These are phyloP conservation scores for Tubosaeta sp. DNA, from an alignment of 768 basidiomycete genomes.

Conservation along the genomic window DNA sequence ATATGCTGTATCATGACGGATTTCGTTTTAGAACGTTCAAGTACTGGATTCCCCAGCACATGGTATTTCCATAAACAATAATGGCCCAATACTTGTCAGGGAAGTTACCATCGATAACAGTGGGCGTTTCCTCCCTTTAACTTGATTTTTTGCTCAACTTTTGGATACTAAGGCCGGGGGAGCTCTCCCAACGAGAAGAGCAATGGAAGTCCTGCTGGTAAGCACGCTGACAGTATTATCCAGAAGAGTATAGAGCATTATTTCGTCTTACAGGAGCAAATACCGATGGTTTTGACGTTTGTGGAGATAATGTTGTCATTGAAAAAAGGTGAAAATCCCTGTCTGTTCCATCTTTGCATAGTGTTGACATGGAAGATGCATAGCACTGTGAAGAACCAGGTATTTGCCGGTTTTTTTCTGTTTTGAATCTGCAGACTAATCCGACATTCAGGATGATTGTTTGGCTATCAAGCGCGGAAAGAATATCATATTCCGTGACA, in stretches of 20 bases:
- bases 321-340: slow-evolving; percentile 11
- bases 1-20: background rate
- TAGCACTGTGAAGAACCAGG: slow-evolving; percentile 27
- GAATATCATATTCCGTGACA: slow-evolving; percentile 46
- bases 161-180: slow-evolving; percentile 42
- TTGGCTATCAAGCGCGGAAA: slow-evolving; percentile 46
- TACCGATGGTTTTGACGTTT: slow-evolving; percentile 49
- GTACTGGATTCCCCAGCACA: slow-evolving; percentile 40
- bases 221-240: background rate
- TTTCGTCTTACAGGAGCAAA: slow-evolving; percentile 34
- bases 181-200: slow-evolving; percentile 50
- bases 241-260: background rate
- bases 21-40: slow-evolving; percentile 27
- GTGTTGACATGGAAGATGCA: background rate
- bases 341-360: background rate
- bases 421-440: background rate
- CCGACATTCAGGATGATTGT: slow-evolving; percentile 53
- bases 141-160: background rate
- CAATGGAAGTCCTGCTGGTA: slow-evolving; percentile 45
- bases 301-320: slow-evolving; percentile 36
- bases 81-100: slow-evolving; percentile 37
- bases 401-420: background rate
- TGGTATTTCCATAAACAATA: slow-evolving; percentile 28
- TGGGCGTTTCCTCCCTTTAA: slow-evolving; percentile 20
- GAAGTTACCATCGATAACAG: slow-evolving; percentile 53